Evolutionary conservation across 371 early-diverging fungal species (phyloP).

Genomic region (Nematocida ironsii): DNA sequence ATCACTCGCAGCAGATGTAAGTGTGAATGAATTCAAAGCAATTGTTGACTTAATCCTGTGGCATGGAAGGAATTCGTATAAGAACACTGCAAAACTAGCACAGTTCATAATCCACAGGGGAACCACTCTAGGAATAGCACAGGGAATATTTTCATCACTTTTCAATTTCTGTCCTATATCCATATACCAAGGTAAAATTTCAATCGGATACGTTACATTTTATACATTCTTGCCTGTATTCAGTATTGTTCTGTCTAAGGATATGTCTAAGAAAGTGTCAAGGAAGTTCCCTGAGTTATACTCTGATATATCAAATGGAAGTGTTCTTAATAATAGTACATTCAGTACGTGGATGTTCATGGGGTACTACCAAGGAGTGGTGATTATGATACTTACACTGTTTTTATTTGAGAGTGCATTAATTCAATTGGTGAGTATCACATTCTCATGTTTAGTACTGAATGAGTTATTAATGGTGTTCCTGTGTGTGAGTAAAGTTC

Average conservation of each 20-base stretch:
- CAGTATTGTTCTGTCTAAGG: conserved; percentile 83
- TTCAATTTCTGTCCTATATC: conserved; percentile 95
- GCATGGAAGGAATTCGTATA: conserved; percentile 80
- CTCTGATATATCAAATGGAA: conserved; percentile 85
- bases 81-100: conserved; percentile 84
- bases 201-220: conserved; percentile 81
- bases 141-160: conserved; percentile 92
- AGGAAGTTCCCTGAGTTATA: conserved; percentile 92
- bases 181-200: conserved; percentile 79
- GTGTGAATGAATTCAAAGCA: conserved; percentile 83
- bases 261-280: conserved; percentile 83
- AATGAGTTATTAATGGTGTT: conserved; percentile 97
- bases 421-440: conserved; percentile 86
- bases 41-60: conserved; percentile 70
- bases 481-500: conserved; percentile 72
- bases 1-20: conserved; percentile 86
- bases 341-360: conserved; percentile 89
- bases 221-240: conserved; percentile 96
- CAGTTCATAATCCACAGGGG: conserved; percentile 99
- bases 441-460: conserved; percentile 87
- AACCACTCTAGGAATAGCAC: conserved; percentile 89
- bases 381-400: conserved; percentile 85
- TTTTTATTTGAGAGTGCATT: conserved; percentile 88
- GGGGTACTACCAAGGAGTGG: conserved; percentile 87
- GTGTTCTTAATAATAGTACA: conserved; percentile 80